phyloP scores from a whole-genome alignment of 2,329 filamentous ascomycete species.

The Penicillium olsonii region DNA sequence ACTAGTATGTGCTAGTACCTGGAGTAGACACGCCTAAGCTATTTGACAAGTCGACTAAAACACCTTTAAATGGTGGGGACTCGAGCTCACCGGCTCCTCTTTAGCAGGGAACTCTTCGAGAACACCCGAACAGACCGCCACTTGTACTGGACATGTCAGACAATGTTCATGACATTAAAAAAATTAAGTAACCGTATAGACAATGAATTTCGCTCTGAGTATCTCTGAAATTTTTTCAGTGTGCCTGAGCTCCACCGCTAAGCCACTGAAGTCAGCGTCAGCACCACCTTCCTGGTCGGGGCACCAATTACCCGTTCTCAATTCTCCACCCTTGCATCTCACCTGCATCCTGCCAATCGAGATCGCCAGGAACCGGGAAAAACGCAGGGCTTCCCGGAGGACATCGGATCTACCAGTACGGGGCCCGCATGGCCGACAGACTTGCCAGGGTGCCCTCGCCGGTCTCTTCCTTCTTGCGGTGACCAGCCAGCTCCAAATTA shows the following conservation, averaged over 20 bases:
- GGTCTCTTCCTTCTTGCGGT: slow-evolving; percentile 50
- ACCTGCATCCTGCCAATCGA: slow-evolving; percentile 6
- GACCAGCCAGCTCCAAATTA: slow-evolving; percentile 72
- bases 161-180: slow-evolving; percentile 1
- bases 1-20: no score
- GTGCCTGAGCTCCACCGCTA: not conserved
- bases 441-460: slow-evolving; percentile 46
- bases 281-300: not conserved
- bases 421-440: slow-evolving; percentile 48
- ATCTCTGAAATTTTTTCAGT: slow-evolving; percentile 1
- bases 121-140: slow-evolving; percentile 22
- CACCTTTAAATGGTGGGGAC: slow-evolving; percentile 14
- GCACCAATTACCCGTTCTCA: not conserved
- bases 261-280: slow-evolving; percentile 8
- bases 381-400: not conserved
- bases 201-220: slow-evolving; percentile 8
- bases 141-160: no score
- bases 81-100: no score
- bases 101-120: no score
- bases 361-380: slow-evolving; percentile 2
- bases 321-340: not conserved
- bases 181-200: slow-evolving; percentile 10
- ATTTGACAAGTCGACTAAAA: slow-evolving; percentile 4
- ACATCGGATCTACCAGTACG: slow-evolving; percentile 42
- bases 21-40: no score